A percentile compares a stretch with the other conserved stretches of the same genome.
These are phyloP conservation scores for Pseudocercospora macadamiae DNA, from an alignment of 2,329 filamentous ascomycete genomes.

Conservation along the genomic window DNA sequence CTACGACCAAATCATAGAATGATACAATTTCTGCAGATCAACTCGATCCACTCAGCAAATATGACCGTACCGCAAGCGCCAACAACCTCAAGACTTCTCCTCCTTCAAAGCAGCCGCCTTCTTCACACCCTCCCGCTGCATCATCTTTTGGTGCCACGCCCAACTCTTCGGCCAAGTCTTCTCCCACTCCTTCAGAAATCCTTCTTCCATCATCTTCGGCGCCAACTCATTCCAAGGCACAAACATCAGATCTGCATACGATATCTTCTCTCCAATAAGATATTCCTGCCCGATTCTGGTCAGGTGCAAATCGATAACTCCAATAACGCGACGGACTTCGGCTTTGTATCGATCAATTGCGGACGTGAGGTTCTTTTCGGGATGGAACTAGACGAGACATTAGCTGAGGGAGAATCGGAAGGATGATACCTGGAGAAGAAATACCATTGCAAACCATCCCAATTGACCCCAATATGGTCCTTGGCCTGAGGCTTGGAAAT, in stretches of 20 bases:
- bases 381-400: conserved; percentile 37
- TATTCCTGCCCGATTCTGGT: conserved; percentile 38
- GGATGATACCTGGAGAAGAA: too few species aligned
- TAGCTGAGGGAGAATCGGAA: neutral
- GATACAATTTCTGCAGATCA: too few species aligned
- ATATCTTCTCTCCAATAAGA: conserved; percentile 47
- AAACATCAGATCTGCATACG: conserved; percentile 47
- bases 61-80: neutral
- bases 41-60: neutral
- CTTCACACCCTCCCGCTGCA: conserved; percentile 33
- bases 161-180: conserved; percentile 33
- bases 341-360: conserved; percentile 49
- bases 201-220: conserved; percentile 32
- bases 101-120: conserved; percentile 32
- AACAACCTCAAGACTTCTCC: neutral
- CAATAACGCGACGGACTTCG: conserved; percentile 49
- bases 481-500: conserved; percentile 40
- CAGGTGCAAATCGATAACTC: conserved; percentile 48
- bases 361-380: conserved; percentile 43
- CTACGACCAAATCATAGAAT: neutral
- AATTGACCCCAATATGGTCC: conserved; percentile 48
- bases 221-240: conserved; percentile 43
- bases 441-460: conserved; percentile 43
- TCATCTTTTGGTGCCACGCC: conserved; percentile 36
- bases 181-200: conserved; percentile 31